Evolutionary conservation across 2,329 filamentous ascomycete genomes (phyloP).

Genomic region (Claviceps sp.): DNA sequence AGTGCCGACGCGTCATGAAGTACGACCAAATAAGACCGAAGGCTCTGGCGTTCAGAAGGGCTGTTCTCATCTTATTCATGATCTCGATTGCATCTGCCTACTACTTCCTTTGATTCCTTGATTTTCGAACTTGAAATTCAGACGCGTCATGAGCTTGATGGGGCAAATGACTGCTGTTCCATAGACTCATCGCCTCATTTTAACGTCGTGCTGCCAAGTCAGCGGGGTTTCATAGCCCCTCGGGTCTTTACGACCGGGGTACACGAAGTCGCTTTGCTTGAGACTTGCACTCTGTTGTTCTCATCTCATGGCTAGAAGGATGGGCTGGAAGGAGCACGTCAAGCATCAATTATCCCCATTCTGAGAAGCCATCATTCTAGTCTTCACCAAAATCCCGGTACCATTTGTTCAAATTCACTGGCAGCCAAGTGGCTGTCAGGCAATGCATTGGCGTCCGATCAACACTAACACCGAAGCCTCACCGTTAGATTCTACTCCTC

Average conservation of each 20-base stretch:
- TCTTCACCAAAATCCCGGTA: conserved; percentile 15
- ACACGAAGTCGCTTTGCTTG: neutral
- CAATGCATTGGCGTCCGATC: neutral
- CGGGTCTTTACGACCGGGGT: neutral
- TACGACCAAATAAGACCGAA: conserved; percentile 26
- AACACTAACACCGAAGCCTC: neutral
- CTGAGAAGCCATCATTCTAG: conserved; percentile 19
- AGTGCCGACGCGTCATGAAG: conserved; percentile 17
- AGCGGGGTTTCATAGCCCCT: neutral
- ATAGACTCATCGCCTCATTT: neutral
- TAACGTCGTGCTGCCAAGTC: neutral
- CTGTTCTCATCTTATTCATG: neutral
- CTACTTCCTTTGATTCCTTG: neutral
- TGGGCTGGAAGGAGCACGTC: conserved; percentile 24
- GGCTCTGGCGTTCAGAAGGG: conserved; percentile 13
- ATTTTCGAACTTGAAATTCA: neutral
- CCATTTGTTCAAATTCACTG: neutral
- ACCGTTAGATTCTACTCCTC: conserved; percentile 6
- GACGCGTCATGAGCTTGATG: neutral
- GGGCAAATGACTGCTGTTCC: conserved; percentile 1
- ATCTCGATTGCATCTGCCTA: neutral
- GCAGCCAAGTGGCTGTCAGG: conserved; percentile 2
- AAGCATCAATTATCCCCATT: conserved; percentile 20
- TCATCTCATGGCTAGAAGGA: conserved; percentile 10
- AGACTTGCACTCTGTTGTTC: neutral